Conservation (phyloP, 441 rosid genomes). For the Syzygium malaccense region DNA sequence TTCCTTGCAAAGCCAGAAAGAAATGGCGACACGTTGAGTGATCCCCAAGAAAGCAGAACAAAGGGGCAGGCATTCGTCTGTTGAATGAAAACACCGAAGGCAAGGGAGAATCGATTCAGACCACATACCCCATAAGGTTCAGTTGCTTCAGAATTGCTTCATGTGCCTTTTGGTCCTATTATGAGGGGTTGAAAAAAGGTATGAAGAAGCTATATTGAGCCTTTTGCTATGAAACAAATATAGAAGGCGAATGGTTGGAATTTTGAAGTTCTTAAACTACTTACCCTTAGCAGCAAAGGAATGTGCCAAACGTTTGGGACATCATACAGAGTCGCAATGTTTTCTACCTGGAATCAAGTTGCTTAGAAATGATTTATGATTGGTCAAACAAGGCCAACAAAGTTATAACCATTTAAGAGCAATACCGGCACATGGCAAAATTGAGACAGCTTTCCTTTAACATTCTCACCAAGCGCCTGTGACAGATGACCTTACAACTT, state of each 20-base stretch:
- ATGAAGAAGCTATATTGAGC: not conserved
- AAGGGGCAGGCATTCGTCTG: not conserved
- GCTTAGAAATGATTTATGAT: not conserved
- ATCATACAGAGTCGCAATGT: constrained; percentile 75
- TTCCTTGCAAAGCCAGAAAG: constrained; percentile 37
- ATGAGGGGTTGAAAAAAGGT: constrained; percentile 2
- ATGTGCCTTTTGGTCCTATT: constrained; percentile 83
- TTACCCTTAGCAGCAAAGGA: constrained; percentile 65
- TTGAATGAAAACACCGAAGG: not conserved
- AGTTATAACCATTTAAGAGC: not conserved
- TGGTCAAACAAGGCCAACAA: not conserved
- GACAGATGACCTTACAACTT: constrained; percentile 8
- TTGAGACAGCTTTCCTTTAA: not conserved
- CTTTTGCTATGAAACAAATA: not conserved
- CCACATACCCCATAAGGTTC: constrained; percentile 50
- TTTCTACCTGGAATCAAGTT: constrained; percentile 45
- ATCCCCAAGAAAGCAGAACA: constrained; percentile 8
- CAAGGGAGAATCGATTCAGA: not conserved
- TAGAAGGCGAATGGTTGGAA: not conserved
- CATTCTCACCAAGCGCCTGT: constrained; percentile 47
- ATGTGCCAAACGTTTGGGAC: constrained; percentile 89
- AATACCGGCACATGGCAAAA: constrained; percentile 54
- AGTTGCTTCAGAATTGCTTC: constrained; percentile 61
- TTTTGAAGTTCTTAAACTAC: not conserved
- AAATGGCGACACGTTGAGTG: not conserved